A percentile compares a stretch with the other conserved stretches of the same genome.
These are phyloP conservation scores for Dioscorea alata DNA, from an alignment of 106 monocot genomes.

Conservation along the genomic window DNA sequence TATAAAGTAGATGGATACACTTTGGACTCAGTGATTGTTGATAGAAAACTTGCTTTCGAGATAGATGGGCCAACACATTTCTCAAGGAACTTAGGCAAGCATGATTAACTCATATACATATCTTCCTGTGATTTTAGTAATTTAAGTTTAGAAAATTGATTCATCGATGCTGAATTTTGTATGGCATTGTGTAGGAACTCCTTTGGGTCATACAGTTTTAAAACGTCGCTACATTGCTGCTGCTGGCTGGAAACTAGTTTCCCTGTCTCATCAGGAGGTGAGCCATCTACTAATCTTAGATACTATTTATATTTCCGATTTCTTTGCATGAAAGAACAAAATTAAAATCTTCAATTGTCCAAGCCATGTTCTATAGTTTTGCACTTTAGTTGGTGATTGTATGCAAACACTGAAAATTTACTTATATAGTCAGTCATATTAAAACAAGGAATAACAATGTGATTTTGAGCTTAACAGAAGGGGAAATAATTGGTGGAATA, in stretches of 20 bases:
- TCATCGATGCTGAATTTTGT: neutral
- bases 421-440: no score
- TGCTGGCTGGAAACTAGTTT: constrained; percentile 90
- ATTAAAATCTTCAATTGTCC: no score
- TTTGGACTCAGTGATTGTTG: constrained; percentile 72
- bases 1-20: constrained; percentile 83
- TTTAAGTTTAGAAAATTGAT: neutral
- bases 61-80: constrained; percentile 97
- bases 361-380: no score
- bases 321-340: no score
- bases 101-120: neutral
- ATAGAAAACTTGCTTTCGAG: constrained; percentile 88
- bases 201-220: constrained; percentile 82
- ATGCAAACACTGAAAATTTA: no score
- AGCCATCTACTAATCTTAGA: neutral
- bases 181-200: constrained; percentile 42
- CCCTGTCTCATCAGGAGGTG: constrained; percentile 79
- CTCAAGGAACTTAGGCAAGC: constrained; percentile 80
- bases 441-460: no score
- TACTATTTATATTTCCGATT: no score
- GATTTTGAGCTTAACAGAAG: no score
- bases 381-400: no score
- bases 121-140: neutral
- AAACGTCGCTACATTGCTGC: constrained; percentile 79
- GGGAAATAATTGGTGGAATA: no score